phyloP scores from a whole-genome alignment of 352 stramenopile species.

The Globisporangium splendens region DNA sequence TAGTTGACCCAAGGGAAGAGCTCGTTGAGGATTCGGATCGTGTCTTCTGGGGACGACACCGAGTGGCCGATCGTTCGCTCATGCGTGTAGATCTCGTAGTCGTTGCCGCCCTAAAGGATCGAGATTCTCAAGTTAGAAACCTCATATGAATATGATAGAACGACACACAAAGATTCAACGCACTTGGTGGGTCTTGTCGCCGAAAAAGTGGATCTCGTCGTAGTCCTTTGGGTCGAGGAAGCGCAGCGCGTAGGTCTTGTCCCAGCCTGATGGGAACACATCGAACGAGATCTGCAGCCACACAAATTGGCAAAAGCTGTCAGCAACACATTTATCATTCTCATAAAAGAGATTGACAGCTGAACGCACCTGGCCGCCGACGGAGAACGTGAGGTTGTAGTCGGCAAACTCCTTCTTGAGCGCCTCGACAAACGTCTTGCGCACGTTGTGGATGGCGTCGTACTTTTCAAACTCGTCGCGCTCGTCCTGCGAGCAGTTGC shows the following conservation, averaged over 20 bases:
- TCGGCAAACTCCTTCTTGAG: conserved; percentile 94
- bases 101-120: conserved; percentile 90
- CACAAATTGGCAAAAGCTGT: conserved; percentile 17
- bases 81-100: conserved; percentile 98
- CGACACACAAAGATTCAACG: conserved; percentile 7
- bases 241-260: conserved; percentile 99
- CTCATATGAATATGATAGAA: background rate
- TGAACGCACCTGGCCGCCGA: conserved; percentile 88
- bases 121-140: background rate
- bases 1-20: conserved; percentile 87
- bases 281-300: conserved; percentile 95
- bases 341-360: background rate
- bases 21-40: conserved; percentile 94
- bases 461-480: conserved; percentile 98
- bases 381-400: conserved; percentile 96
- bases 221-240: conserved; percentile 93
- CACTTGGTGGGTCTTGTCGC: conserved; percentile 98
- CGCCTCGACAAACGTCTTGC: conserved; percentile 94
- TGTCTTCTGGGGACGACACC: conserved; percentile 96
- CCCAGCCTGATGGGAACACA: conserved; percentile 97
- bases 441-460: conserved; percentile 92
- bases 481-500: conserved; percentile 98
- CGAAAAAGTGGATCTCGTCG: conserved; percentile 99
- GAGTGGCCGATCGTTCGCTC: conserved; percentile 96
- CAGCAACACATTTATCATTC: background rate